These are phyloP conservation scores for Globisporangium echinulatum DNA, from an alignment of 352 stramenopile genomes.

Conservation along the genomic window DNA sequence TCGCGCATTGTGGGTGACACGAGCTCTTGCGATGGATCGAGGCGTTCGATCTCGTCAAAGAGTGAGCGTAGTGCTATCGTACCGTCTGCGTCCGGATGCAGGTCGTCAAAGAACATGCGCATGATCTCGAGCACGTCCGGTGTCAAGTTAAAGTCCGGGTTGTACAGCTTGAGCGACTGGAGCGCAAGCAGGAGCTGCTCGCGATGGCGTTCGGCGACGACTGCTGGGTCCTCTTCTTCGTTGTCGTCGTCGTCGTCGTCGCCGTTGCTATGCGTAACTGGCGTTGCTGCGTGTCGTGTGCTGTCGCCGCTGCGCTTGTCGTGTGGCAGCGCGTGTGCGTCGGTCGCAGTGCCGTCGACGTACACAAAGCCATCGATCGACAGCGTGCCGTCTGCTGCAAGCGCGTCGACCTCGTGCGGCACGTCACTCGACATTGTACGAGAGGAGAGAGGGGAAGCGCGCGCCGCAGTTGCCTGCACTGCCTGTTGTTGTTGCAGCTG, in stretches of 20 bases:
- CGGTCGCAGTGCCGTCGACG: not conserved
- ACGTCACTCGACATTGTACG: not conserved
- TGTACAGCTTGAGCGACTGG: constrained; percentile 68
- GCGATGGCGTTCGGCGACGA: constrained; percentile 2
- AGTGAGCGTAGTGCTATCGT: constrained; percentile 47
- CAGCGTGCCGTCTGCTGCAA: not conserved
- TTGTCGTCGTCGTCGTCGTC: not conserved
- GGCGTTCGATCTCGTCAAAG: constrained; percentile 53
- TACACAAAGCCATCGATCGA: constrained; percentile 8
- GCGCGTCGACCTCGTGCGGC: not conserved
- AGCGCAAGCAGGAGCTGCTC: constrained; percentile 40
- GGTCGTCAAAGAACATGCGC: constrained; percentile 69
- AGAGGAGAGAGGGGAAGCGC: not conserved
- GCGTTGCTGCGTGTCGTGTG: not conserved
- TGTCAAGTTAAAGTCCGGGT: constrained; percentile 77
- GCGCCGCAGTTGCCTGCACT: too few relatives aligned
- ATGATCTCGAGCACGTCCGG: constrained; percentile 78
- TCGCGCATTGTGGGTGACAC: constrained; percentile 40
- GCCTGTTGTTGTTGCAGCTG: too few relatives aligned
- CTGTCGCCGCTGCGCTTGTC: not conserved
- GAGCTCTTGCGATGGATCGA: constrained; percentile 45
- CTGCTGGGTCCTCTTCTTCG: constrained; percentile 1
- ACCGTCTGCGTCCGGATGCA: constrained; percentile 40
- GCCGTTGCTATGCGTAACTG: not conserved
- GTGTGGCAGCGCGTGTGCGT: not conserved